phyloP scores from a whole-genome alignment of 768 basidiomycete genomes.

The Mycena venus region DNA sequence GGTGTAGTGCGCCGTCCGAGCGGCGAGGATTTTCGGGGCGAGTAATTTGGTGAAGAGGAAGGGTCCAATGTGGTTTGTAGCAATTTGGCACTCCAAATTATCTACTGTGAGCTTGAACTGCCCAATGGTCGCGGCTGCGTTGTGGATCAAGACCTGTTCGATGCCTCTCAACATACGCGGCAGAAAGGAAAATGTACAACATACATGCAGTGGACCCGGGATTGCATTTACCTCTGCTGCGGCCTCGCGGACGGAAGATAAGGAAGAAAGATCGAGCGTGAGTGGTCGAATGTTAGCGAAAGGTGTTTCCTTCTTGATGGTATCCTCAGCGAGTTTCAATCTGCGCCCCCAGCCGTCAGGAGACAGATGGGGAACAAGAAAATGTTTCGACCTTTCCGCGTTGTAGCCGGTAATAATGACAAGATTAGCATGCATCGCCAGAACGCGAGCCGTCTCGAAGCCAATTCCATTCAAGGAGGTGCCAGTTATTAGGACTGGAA shows the following conservation, averaged over 20 bases:
- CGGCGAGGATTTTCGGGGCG: background rate
- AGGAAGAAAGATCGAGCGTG: conserved; percentile 4
- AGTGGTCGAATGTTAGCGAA: background rate
- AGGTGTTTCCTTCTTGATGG: background rate
- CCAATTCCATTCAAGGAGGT: conserved; percentile 7
- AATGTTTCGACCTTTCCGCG: background rate
- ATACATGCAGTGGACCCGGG: conserved; percentile 7
- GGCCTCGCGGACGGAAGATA: conserved; percentile 3
- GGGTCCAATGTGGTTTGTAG: background rate
- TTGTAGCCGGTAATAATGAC: background rate
- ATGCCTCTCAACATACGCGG: background rate
- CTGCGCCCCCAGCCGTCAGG: background rate
- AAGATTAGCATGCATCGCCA: background rate
- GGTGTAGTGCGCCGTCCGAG: background rate
- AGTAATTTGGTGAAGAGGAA: conserved; percentile 15
- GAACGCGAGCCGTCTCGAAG: background rate
- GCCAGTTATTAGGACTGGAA: conserved; percentile 13
- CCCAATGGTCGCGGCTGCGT: conserved; percentile 6
- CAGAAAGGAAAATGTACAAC: background rate
- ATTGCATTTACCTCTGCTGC: conserved; percentile 1
- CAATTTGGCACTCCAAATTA: conserved; percentile 14
- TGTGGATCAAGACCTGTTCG: conserved; percentile 11
- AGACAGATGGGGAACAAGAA: background rate
- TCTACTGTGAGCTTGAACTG: conserved; percentile 12
- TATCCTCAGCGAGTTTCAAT: conserved; percentile 3